A percentile compares a stretch with the other conserved stretches of the same genome.
Conservation (phyloP, 2,329 filamentous ascomycete genomes). For the Nectriaceae sp. region DNA sequence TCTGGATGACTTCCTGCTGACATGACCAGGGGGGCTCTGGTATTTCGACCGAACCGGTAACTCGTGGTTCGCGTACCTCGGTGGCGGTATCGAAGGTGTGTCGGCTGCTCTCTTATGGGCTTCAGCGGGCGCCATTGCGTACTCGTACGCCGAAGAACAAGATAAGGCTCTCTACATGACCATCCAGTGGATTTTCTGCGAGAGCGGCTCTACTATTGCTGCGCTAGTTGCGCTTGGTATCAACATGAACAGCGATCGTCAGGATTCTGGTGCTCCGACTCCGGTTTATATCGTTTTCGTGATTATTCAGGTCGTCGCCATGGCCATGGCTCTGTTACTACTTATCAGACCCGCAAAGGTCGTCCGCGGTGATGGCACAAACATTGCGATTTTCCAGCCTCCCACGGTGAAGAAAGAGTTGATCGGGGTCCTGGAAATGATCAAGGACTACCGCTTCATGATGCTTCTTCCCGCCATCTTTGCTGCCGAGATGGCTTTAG, state of each 20-base stretch:
- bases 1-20: neutral
- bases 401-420: neutral
- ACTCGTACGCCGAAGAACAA: neutral
- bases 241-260: neutral
- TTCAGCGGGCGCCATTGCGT: neutral
- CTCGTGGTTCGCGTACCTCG: neutral
- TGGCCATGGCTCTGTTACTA: neutral
- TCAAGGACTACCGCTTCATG: neutral
- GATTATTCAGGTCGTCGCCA: no score
- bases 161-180: neutral
- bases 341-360: neutral
- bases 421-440: neutral
- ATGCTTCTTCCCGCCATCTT: neutral
- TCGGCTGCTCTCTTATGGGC: neutral
- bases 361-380: neutral
- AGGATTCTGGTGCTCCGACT: neutral
- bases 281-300: neutral
- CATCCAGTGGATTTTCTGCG: neutral
- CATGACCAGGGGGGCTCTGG: neutral
- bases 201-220: neutral
- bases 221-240: neutral
- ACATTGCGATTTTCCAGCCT: neutral
- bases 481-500: no score
- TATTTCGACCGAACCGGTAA: neutral
- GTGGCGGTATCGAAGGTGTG: neutral